Base-by-base conservation (phyloP, 73 alveolate genomes). In the Loxodes magnus region DNA sequence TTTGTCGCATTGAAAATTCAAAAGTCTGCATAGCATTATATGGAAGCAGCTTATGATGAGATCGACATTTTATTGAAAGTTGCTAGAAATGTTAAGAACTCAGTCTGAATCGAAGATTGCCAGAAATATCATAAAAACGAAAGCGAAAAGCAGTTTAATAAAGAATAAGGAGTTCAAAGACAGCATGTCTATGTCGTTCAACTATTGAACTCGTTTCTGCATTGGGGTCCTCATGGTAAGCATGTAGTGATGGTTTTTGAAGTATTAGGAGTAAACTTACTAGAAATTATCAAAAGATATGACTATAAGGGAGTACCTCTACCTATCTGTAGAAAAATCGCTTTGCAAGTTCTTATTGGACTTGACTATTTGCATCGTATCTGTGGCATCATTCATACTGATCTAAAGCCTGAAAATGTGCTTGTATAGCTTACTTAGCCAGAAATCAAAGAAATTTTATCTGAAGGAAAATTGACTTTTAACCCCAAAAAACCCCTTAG, bases 311-410 rank as follows among this genome's bases (percentile, higher is more conserved):
- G 94, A 10, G 84, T 21, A 2, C 79, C 74, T 6, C 27, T 65
- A 33, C 59, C 51, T 41, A 34, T 68, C 12, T 58, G 75, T 16
- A 58, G 94, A 43, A 74, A 56, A 35, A 74, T 92, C 21, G 83
- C 94, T 3, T 72, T 82, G 51, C 93, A 94, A 63, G 77, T 88
- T 27, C 71, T 94, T 46, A 82, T 94, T 2, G 99, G 98, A 37
- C 54, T 94, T 21, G 98, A 94, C 69, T 92, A 88, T 57, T 44
- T 94, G 56, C 97, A 91, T 61, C 54, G 97, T 39, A 59, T 92
- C 35, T 88, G 97, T 56, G 89, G 88, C 34, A 77, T 92, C 46
- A 92, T 92, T 63, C 98, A 92, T 67, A 88, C 98, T 0, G 98
- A 92, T 58, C 41, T 92, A 22, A 92, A 92, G 67, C 98, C 98